Conservation (phyloP, 768 basidiomycete genomes). For the Tylopilus plumbeoviolaceoides region DNA sequence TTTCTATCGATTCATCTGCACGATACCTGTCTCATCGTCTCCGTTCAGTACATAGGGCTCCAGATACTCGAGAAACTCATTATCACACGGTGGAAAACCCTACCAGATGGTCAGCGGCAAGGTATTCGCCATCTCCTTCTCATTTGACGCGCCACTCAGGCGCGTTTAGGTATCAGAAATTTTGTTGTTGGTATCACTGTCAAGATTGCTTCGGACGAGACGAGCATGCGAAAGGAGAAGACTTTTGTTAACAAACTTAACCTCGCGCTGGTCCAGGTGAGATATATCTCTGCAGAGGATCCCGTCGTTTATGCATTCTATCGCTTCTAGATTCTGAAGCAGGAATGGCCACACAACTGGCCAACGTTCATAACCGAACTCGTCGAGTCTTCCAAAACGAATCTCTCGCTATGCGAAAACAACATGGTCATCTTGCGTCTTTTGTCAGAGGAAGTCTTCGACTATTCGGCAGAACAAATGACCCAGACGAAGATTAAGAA, state of each 20-base stretch:
- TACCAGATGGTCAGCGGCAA: constrained; percentile 91
- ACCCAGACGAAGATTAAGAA: constrained; percentile 97
- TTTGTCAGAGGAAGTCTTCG: constrained; percentile 98
- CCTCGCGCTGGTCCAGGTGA: constrained; percentile 88
- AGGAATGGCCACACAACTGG: constrained; percentile 99
- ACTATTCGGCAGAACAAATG: constrained; percentile 98
- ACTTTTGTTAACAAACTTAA: constrained; percentile 95
- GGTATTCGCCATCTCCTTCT: constrained; percentile 40
- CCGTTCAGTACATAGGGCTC: constrained; percentile 82
- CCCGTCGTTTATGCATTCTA: constrained; percentile 3
- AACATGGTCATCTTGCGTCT: constrained; percentile 99
- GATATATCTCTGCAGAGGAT: constrained; percentile 15
- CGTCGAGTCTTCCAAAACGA: constrained; percentile 95
- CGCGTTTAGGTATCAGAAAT: constrained; percentile 78
- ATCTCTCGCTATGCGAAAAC: constrained; percentile 96
- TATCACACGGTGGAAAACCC: constrained; percentile 90
- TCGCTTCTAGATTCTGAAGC: constrained; percentile 81
- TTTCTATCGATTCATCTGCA: constrained; percentile 20
- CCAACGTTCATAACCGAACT: constrained; percentile 96
- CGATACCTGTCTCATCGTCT: constrained; percentile 12
- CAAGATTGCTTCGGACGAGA: constrained; percentile 90
- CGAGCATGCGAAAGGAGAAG: constrained; percentile 85
- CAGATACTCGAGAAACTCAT: constrained; percentile 97
- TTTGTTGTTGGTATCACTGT: constrained; percentile 93
- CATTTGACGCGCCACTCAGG: constrained; percentile 9